phyloP scores from a whole-genome alignment of 2,329 filamentous ascomycete genomes.

The Neofusicoccum sp. region DNA sequence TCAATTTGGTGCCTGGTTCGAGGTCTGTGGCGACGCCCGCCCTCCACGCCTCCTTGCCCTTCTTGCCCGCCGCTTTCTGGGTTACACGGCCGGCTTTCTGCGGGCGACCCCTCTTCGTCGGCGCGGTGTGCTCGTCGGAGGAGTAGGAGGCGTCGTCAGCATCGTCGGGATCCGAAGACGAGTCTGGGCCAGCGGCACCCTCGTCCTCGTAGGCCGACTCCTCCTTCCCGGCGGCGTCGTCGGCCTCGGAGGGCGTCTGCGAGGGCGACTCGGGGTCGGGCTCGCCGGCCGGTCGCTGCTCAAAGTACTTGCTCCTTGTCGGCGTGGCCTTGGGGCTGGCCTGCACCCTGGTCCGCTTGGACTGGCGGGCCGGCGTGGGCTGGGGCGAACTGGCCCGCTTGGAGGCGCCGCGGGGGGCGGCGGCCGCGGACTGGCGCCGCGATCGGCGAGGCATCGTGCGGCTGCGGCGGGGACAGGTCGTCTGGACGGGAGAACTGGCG shows the following conservation, averaged over 20 bases:
- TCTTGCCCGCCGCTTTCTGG: conserved; percentile 18
- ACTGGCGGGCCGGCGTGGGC: conserved; percentile 30
- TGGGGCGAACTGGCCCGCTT: conserved; percentile 35
- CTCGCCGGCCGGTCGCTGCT: conserved; percentile 30
- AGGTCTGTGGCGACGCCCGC: conserved; percentile 55
- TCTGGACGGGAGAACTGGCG: neutral
- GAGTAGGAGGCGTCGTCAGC: conserved; percentile 28
- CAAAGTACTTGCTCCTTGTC: conserved; percentile 34
- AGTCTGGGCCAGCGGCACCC: conserved; percentile 29
- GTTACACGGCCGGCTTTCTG: conserved; percentile 21
- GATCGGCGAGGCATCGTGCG: conserved; percentile 32
- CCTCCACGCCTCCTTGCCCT: conserved; percentile 55
- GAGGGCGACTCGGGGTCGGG: conserved; percentile 27
- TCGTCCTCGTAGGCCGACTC: conserved; percentile 45
- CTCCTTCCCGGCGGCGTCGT: conserved; percentile 32
- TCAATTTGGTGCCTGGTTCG: conserved; percentile 58
- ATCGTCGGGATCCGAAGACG: conserved; percentile 35
- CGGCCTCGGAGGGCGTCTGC: conserved; percentile 28
- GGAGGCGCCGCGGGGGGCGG: conserved; percentile 27
- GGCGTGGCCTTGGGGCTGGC: conserved; percentile 23
- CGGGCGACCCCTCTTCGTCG: conserved; percentile 24
- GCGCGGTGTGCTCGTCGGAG: conserved; percentile 30
- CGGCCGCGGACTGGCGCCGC: conserved; percentile 21
- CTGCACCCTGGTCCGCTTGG: conserved; percentile 32
- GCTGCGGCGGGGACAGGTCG: neutral